Conservation (phyloP, 1,284 basidiomycete species). For the Xerocomus amazonicus region DNA sequence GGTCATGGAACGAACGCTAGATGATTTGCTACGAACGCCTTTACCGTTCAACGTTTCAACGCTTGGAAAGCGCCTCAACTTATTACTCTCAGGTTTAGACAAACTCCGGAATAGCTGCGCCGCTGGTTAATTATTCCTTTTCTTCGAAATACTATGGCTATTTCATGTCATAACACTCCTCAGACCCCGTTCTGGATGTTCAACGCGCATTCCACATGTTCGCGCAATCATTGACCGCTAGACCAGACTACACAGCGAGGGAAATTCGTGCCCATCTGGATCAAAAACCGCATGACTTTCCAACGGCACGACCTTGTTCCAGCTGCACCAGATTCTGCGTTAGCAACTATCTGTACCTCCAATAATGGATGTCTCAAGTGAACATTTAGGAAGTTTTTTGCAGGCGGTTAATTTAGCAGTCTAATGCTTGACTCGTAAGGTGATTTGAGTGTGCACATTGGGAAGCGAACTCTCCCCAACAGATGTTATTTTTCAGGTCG, state of each 20-base stretch:
- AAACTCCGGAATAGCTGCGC: slow-evolving; percentile 13
- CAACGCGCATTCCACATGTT: slow-evolving; percentile 34
- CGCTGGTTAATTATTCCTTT: slow-evolving; percentile 9
- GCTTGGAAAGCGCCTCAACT: slow-evolving; percentile 2
- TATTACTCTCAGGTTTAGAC: neutral
- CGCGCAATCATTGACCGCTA: slow-evolving; percentile 27
- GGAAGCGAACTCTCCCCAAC: slow-evolving; percentile 1
- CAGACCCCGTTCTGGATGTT: slow-evolving; percentile 28
- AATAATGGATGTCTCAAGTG: slow-evolving; percentile 2
- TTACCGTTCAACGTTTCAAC: neutral
- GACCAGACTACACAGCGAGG: slow-evolving; percentile 29
- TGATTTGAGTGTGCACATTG: slow-evolving; percentile 4
- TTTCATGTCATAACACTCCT: slow-evolving; percentile 23
- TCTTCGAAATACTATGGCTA: slow-evolving; percentile 13
- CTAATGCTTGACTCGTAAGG: neutral
- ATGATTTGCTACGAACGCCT: no score
- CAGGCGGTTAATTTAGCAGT: slow-evolving; percentile 5
- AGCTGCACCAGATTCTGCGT: slow-evolving; percentile 11
- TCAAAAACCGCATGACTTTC: slow-evolving; percentile 19
- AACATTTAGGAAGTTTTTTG: slow-evolving; percentile 6
- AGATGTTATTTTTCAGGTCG: slow-evolving; percentile 10
- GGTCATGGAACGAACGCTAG: no score
- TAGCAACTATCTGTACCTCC: slow-evolving; percentile 2
- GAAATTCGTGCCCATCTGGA: slow-evolving; percentile 25
- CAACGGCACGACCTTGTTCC: slow-evolving; percentile 19